Conservation (phyloP, 441 rosid species). For the Geranium incanum region DNA sequence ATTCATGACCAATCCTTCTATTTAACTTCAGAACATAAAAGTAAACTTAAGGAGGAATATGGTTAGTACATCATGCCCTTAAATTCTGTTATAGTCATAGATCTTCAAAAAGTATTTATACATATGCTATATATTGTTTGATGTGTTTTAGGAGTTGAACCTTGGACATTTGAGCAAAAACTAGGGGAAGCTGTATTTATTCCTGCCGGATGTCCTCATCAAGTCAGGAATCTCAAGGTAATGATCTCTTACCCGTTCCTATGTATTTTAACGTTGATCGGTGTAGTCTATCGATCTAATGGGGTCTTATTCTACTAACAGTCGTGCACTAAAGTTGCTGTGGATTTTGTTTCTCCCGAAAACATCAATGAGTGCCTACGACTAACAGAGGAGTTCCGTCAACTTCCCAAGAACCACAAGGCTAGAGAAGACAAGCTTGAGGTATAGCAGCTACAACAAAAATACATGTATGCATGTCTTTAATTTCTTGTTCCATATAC, state of each 20-base stretch:
- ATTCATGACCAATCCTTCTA: constrained; percentile 79
- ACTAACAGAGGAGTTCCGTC: constrained; percentile 71
- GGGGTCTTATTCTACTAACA: constrained; percentile 12
- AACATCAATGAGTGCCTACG: constrained; percentile 62
- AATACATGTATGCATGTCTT: not conserved
- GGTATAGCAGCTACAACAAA: constrained; percentile 27
- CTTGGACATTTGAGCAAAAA: constrained; percentile 81
- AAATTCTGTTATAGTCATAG: not conserved
- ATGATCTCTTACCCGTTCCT: not conserved
- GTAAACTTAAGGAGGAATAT: constrained; percentile 63
- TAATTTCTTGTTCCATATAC: not conserved
- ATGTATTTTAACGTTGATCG: not conserved
- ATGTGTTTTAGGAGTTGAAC: constrained; percentile 51
- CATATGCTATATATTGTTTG: not conserved
- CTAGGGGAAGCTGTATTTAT: constrained; percentile 87
- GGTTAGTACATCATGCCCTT: constrained; percentile 35
- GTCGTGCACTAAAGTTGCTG: constrained; percentile 92
- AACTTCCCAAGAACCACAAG: constrained; percentile 66
- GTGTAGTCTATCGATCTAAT: not conserved
- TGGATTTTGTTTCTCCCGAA: constrained; percentile 86
- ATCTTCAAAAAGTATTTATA: not conserved
- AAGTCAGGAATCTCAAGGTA: constrained; percentile 89
- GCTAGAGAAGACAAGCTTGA: constrained; percentile 91
- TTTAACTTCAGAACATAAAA: constrained; percentile 61
- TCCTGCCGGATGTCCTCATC: constrained; percentile 96